Evolutionary conservation across 352 stramenopile genomes (phyloP), one percentile per base, ranked within the genome.

Genomic region (Blastocystis sp.): DNA sequence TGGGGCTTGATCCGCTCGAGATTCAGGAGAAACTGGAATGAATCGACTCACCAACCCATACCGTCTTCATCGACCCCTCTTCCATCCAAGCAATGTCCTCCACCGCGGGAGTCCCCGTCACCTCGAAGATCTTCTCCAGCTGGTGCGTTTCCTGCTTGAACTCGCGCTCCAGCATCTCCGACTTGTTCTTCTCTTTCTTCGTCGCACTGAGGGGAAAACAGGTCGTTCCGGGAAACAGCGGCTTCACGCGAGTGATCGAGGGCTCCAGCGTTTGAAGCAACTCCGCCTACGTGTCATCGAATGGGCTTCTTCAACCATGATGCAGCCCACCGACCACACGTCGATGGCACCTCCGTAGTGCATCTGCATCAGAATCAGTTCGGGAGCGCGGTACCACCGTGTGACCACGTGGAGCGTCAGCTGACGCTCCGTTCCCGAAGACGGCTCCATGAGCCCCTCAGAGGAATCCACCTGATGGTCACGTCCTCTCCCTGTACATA

Each of bases 321-420:
- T 98, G 90, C 96, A 99, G 8, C 96, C 96, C 56, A 99, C 88
- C 64, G 94, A 97, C 96, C 96, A 99, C 91, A 98, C 97, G 88
- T 99, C 96, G 84, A 99, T 97, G 11, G 94, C 92, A 57, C 94
- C 94, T 71, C 91, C 93, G 89, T 99, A 99, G 59, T 95, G 90
- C 36, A 87, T 84, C 48, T 97, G 93, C 54, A 97, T 93, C 46
- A 97, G 87, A 88, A 98, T 98, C 1, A 98, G 90, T 88, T 98
- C 95, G 1, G 95, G 95, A 0, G 92, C 92, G 46, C 95, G 90
- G 89, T 98, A 98, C 94, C 94, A 98, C n/a, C 95, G 89, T 77
- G 95, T 98, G 0, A 98, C 95, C 48, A 98, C 95, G 90, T 98
- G 95, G 87, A 97, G 97, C 21, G 95, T 98, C 40, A 98, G 87